A percentile compares a stretch with the other conserved stretches of the same genome.
These are phyloP conservation scores for Phytophthora vignae DNA, from an alignment of 352 stramenopile species.

Conservation along the genomic window DNA sequence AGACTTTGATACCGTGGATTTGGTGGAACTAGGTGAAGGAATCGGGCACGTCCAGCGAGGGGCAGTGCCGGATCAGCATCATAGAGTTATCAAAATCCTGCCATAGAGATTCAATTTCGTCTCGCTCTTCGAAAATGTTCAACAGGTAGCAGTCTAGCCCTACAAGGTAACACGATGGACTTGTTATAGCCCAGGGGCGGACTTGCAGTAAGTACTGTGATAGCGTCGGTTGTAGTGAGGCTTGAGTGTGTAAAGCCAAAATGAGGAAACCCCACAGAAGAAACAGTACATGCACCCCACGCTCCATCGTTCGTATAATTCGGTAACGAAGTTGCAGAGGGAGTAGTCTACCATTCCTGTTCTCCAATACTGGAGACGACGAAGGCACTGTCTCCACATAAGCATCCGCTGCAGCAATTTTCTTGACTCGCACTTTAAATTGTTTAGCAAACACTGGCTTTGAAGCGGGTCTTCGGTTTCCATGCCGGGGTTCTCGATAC, in stretches of 20 bases:
- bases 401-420: not conserved
- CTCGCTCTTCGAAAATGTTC: constrained; percentile 9
- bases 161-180: constrained; percentile 40
- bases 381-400: too few relatives aligned
- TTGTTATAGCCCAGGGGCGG: not conserved
- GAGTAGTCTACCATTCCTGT: too few relatives aligned
- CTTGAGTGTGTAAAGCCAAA: not conserved
- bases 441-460: too few relatives aligned
- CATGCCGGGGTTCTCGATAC: not conserved
- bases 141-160: constrained; percentile 41
- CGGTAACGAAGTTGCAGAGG: too few relatives aligned
- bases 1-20: constrained; percentile 41
- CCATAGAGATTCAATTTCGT: constrained; percentile 25
- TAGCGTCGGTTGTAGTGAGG: not conserved
- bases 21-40: constrained; percentile 37
- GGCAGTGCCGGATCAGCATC: constrained; percentile 41
- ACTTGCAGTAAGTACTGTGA: constrained; percentile 1
- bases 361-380: too few relatives aligned
- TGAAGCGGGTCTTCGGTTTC: too few relatives aligned
- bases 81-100: constrained; percentile 31
- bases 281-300: not conserved
- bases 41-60: constrained; percentile 40
- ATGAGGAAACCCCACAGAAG: not conserved
- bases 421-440: not conserved
- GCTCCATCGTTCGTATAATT: not conserved